These are phyloP conservation scores for Fusarium phyllophilum DNA, from an alignment of 2,329 filamentous ascomycete species.

Conservation along the genomic window DNA sequence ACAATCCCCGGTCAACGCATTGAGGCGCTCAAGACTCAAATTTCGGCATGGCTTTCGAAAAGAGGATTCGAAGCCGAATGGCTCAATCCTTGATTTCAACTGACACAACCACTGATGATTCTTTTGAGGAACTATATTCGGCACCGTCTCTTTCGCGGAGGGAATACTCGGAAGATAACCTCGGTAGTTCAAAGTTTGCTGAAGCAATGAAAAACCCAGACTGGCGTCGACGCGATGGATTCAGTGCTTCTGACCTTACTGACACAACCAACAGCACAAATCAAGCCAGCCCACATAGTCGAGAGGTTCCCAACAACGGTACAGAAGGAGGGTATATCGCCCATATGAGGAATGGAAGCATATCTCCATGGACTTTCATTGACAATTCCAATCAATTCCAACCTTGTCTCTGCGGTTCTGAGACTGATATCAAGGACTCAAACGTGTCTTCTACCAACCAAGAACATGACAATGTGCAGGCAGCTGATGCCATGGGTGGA, in stretches of 20 bases:
- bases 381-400: not conserved
- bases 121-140: constrained; percentile 21
- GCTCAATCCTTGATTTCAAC: constrained; percentile 2
- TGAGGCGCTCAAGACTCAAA: not conserved
- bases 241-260: constrained; percentile 5
- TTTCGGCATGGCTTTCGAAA: constrained; percentile 20
- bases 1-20: not conserved
- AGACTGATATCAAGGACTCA: not conserved
- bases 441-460: not conserved
- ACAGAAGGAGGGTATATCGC: not conserved
- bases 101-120: constrained; percentile 14
- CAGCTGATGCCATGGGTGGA: not conserved
- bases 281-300: not conserved
- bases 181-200: constrained; percentile 35
- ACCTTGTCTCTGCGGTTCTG: constrained; percentile 9
- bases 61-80: constrained; percentile 6
- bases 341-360: not conserved
- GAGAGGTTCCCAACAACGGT: not conserved
- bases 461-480: not conserved
- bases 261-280: constrained; percentile 6
- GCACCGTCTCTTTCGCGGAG: not conserved
- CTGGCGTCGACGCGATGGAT: constrained; percentile 46
- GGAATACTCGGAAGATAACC: constrained; percentile 34
- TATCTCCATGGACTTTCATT: constrained; percentile 8
- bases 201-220: constrained; percentile 51